Percentiles rank a stretch among this genome's conserved stretches.
Evolutionary conservation across 2,329 filamentous ascomycete species (phyloP).

Genomic region (Trichoderma koningii): DNA sequence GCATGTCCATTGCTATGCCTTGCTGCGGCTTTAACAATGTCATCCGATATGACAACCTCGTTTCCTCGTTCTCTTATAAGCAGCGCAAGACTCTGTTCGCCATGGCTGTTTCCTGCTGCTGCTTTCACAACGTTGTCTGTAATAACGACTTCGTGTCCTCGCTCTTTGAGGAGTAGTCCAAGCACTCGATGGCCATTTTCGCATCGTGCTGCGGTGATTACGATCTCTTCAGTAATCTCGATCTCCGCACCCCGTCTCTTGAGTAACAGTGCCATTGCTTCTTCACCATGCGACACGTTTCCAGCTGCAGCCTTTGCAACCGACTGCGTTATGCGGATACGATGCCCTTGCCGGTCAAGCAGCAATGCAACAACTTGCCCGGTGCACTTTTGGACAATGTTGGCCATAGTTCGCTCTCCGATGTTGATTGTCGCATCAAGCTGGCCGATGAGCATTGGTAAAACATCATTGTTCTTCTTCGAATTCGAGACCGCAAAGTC

Average conservation of each 20-base stretch:
- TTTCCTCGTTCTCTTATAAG: not conserved
- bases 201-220: constrained; percentile 28
- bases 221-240: constrained; percentile 27
- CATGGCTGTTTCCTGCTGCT: not conserved
- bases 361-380: constrained; percentile 19
- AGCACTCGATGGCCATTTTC: constrained; percentile 19
- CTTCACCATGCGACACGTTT: constrained; percentile 2
- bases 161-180: not conserved
- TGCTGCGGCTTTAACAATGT: not conserved
- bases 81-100: not conserved
- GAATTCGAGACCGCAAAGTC: constrained; percentile 14
- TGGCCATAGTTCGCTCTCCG: not conserved
- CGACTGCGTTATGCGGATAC: constrained; percentile 26
- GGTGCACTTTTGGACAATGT: not conserved
- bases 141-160: constrained; percentile 7
- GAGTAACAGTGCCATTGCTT: constrained; percentile 28
- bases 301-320: constrained; percentile 23
- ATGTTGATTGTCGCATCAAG: not conserved
- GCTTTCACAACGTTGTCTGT: not conserved
- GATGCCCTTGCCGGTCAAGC: constrained; percentile 22
- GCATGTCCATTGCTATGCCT: not conserved
- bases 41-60: not conserved
- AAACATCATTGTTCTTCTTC: not conserved
- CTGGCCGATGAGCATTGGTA: not conserved
- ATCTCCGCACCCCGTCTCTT: constrained; percentile 25